A percentile compares a stretch with the other conserved stretches of the same genome.
phyloP scores from a whole-genome alignment of 768 basidiomycete genomes.

The Tephrocybe sp. region DNA sequence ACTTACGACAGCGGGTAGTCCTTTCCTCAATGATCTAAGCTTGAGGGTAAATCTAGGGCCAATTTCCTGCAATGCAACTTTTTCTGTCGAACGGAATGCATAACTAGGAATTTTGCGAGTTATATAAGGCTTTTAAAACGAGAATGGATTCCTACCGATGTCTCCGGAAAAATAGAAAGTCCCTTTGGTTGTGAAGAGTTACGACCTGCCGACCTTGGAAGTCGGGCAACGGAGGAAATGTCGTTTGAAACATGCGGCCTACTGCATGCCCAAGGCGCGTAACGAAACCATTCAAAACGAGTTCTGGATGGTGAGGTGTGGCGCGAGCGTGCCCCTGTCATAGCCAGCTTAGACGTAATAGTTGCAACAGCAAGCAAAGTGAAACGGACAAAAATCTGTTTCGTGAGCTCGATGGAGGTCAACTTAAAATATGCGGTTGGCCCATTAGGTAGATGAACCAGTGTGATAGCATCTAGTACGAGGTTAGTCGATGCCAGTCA shows the following conservation, averaged over 20 bases:
- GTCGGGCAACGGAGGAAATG: slow-evolving; percentile 93
- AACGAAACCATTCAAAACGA: slow-evolving; percentile 91
- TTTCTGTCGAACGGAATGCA: slow-evolving; percentile 88
- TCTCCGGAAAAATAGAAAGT: slow-evolving; percentile 95
- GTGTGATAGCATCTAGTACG: slow-evolving; percentile 80
- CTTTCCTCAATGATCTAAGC: slow-evolving; percentile 83
- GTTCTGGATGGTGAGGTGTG: slow-evolving; percentile 91
- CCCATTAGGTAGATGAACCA: slow-evolving; percentile 87
- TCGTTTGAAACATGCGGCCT: slow-evolving; percentile 93
- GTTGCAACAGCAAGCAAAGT: neutral
- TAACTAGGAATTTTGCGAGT: slow-evolving; percentile 48
- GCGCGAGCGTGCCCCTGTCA: slow-evolving; percentile 85
- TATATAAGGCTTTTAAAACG: neutral
- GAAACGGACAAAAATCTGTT: slow-evolving; percentile 74
- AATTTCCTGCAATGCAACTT: slow-evolving; percentile 93
- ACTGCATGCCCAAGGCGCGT: slow-evolving; percentile 92
- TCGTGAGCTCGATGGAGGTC: slow-evolving; percentile 80
- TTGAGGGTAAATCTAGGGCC: slow-evolving; percentile 97
- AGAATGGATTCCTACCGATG: slow-evolving; percentile 64
- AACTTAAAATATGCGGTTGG: slow-evolving; percentile 96
- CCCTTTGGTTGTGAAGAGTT: slow-evolving; percentile 94
- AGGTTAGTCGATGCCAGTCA: neutral
- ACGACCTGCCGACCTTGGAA: slow-evolving; percentile 97
- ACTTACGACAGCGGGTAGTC: slow-evolving; percentile 76
- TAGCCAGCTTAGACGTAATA: neutral